Base-by-base conservation (phyloP, 2,329 filamentous ascomycete genomes). In the Epichloe baconii region DNA sequence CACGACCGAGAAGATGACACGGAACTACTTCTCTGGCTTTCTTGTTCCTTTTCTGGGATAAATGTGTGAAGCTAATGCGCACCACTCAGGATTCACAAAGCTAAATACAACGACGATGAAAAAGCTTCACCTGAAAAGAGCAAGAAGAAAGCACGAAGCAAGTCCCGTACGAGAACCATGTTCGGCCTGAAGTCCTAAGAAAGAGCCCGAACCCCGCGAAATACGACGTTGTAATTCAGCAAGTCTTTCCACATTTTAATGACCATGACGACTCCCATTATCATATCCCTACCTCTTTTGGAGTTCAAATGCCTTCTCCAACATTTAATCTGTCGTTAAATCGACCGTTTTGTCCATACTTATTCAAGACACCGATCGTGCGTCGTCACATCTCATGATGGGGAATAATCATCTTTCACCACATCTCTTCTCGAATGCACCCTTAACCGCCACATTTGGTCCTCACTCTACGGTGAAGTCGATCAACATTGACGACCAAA, bases 31-130 rank as follows among this genome's bases (percentile, higher is more conserved):
- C 0, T 41, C 15, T 19, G 38, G n/a, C 42, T n/a, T 10, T n/a
- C 31, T 11, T 31, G 31, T 31, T 44, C 42, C 4, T 23, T 6
- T 44, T 44, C 21, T 19, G 21, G 6, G 5, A 19, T 26, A 14
- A 19, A 14, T 10, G 14, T 47, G 19, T 49, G 35, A 35, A 40
- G 49, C 44, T 53, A 15, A 47, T 17, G 31, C 21, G 14, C 31
- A 12, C 12, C 14, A 50, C 44, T 46, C 35, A 95, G 89, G 90
- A 97, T 97, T 59, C 90, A 96, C 74, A 97, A 97, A 68, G 72
- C 88, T 52, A 97, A 97, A 64, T 97, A 97, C 66, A 80, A 84
- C 54, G 86, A 88, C 26, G 80, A 84, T 38, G 73, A 67, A 48
- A 62, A 67, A 35, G 65, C 63, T 52, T 64, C 68, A 53, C 66